Evolutionary conservation across 345 rosid species (phyloP), one percentile per base, ranked within the genome.

Genomic region (Firmiana major): DNA sequence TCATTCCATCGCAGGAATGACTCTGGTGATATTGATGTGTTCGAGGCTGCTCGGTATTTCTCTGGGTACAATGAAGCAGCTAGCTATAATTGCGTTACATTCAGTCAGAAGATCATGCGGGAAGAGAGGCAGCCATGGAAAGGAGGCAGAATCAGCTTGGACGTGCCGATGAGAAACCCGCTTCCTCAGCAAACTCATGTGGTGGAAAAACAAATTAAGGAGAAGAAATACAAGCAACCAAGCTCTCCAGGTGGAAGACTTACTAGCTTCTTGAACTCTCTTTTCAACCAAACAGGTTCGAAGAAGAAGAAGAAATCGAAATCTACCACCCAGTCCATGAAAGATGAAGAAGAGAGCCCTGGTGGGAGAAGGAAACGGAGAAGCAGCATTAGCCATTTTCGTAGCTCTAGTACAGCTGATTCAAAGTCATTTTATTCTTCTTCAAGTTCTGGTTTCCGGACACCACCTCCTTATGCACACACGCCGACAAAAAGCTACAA

Each of bases 211-310:
- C 86, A 83, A 76, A 63, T 58, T 40, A 94, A 89, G 71, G 90
- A 88, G 77, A 90, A 88, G 80, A 90, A 89, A 71, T 83, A 83
- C 79, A 88, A 89, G 87, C 94, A 90, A 77, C 98, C 99, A 0
- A 92, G 92, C 79, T 95, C 99, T 19, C 99, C 99, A 1, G 99
- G 97, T 0, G 96, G 96, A 9, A 86, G 82, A 76, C 90, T 95
- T 40, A 96, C 97, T 4, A 93, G 90, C 83, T 95, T 95, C 89
- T 83, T 95, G 88, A 95, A 90, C 84, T 92, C 98, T 60, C 80
- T 93, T 26, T 93, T 95, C 86, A 89, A 81, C 51, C 97, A 95
- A 84, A 81, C 93, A 22, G 54, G 93, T 69, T 89, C 89, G 0
- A 90, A 84, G 96, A 93, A 90, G 96, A 93, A 90, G 86, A 91